Evolutionary conservation across 257 asterid genomes (phyloP), one percentile per base, ranked within the genome.

Genomic region (Solanum chilense): DNA sequence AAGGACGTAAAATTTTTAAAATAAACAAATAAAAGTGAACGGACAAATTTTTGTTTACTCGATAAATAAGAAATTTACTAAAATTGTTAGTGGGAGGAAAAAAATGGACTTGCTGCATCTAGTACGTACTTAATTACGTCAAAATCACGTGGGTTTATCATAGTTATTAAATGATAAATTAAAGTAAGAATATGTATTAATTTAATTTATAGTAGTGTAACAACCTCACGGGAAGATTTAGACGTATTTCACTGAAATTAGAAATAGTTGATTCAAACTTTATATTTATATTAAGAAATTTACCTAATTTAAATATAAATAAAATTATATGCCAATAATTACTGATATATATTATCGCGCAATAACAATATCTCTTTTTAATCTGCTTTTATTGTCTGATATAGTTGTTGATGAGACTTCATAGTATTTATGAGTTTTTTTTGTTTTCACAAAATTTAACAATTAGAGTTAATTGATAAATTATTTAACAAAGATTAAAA

Each of bases 1-100:
- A 18, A 52, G 4, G 1, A 0, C 1, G n/a, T 52, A 9, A 52
- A 52, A 6, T 1, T 0, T 6, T 52, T 0, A 52, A 52, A 52
- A 18, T 6, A 18, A 52, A 52, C 3, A 52, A 52, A 1, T 18
- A 52, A 52, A 18, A 52, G 0, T 52, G 4, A 52, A 52, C 4
- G 0, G n/a, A 52, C 2, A 16, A 16, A 0, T 16, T 18, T 16
- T 18, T 18, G n/a, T 18, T 66, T 13, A 27, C 74, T 66, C 12
- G 31, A 12, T 6, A 66, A 66, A 66, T 27, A 66, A 5, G 74
- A 27, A 66, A 66, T 64, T 64, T 64, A 66, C 35, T 12, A 14
- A 25, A 25, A 66, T 6, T 25, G 37, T 66, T 27, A 5, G 27
- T 3, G 68, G 35, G 35, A 25, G 31, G 33, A 7, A 11, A n/a